phyloP scores from a whole-genome alignment of 1,284 basidiomycete species.

The Phaffia rhodozyma region DNA sequence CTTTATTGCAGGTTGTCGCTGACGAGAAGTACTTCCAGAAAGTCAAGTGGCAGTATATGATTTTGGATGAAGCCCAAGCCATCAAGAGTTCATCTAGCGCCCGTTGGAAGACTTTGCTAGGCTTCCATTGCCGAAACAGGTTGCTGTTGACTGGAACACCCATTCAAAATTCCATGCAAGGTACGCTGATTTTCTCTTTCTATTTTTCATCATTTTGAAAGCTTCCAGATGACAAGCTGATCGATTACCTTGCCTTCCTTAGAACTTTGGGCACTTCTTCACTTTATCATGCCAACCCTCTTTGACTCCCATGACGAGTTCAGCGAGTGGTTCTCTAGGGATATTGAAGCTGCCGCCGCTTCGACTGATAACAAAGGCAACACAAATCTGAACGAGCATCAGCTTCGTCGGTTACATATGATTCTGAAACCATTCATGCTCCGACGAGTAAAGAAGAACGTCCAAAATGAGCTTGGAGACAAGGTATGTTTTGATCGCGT shows the following conservation, averaged over 20 bases:
- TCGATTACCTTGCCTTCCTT: constrained; percentile 19
- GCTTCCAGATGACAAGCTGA: background rate
- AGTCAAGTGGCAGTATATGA: constrained; percentile 99
- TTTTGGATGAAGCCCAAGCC: constrained; percentile 97
- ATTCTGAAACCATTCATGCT: constrained; percentile 99
- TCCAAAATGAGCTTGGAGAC: constrained; percentile 99
- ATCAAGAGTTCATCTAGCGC: constrained; percentile 98
- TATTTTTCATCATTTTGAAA: background rate
- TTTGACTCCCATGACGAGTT: constrained; percentile 99
- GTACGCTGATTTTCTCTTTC: constrained; percentile 37
- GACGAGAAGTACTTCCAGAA: constrained; percentile 98
- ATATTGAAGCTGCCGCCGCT: constrained; percentile 83
- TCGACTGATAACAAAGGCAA: constrained; percentile 61
- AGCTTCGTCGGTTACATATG: constrained; percentile 92
- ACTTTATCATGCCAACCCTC: constrained; percentile 99
- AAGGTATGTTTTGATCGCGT: constrained; percentile 48
- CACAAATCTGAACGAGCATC: constrained; percentile 70
- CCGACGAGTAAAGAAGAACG: constrained; percentile 91
- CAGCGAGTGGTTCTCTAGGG: constrained; percentile 99
- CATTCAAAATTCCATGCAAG: constrained; percentile 99
- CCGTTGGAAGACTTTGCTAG: constrained; percentile 93
- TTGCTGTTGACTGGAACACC: constrained; percentile 93
- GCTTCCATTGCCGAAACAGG: constrained; percentile 92
- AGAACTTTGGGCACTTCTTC: constrained; percentile 98
- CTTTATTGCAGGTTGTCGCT: constrained; percentile 58